A percentile compares a stretch with the other conserved stretches of the same genome.
phyloP scores from a whole-genome alignment of 768 basidiomycete genomes.

The Rhizopogon salebrosus region DNA sequence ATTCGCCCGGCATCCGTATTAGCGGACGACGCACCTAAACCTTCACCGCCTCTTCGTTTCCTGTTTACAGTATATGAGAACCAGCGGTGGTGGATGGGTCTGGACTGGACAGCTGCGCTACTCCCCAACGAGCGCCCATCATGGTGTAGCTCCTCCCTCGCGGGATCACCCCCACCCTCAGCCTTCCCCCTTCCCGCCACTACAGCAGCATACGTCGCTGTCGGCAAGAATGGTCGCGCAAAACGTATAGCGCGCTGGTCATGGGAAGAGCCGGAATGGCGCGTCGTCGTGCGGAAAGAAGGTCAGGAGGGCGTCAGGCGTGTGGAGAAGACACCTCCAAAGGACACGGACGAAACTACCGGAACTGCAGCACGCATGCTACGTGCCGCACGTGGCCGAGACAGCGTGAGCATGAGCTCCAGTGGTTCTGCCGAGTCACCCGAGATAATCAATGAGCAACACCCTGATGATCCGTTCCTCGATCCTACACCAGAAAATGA shows the following conservation, averaged over 20 bases:
- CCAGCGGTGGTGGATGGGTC: slow-evolving; percentile 96
- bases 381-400: slow-evolving; percentile 50
- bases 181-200: slow-evolving; percentile 63
- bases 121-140: slow-evolving; percentile 87
- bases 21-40: slow-evolving; percentile 15
- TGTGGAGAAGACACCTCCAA: slow-evolving; percentile 59
- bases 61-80: slow-evolving; percentile 91
- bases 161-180: slow-evolving; percentile 64
- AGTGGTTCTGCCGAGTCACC: slow-evolving; percentile 13
- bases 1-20: slow-evolving; percentile 16
- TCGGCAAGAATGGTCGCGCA: slow-evolving; percentile 42
- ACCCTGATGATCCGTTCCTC: slow-evolving; percentile 22
- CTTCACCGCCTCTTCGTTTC: slow-evolving; percentile 51
- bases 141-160: slow-evolving; percentile 63
- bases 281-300: slow-evolving; percentile 57
- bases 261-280: slow-evolving; percentile 93
- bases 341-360: slow-evolving; percentile 30
- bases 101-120: slow-evolving; percentile 93
- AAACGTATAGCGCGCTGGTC: slow-evolving; percentile 78
- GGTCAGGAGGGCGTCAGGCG: slow-evolving; percentile 47
- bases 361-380: slow-evolving; percentile 37
- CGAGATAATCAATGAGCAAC: slow-evolving; percentile 20
- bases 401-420: slow-evolving; percentile 15
- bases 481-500: slow-evolving; percentile 42
- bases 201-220: slow-evolving; percentile 50